These are phyloP conservation scores for Lepidium africanum DNA, from an alignment of 345 rosid genomes.

Conservation along the genomic window DNA sequence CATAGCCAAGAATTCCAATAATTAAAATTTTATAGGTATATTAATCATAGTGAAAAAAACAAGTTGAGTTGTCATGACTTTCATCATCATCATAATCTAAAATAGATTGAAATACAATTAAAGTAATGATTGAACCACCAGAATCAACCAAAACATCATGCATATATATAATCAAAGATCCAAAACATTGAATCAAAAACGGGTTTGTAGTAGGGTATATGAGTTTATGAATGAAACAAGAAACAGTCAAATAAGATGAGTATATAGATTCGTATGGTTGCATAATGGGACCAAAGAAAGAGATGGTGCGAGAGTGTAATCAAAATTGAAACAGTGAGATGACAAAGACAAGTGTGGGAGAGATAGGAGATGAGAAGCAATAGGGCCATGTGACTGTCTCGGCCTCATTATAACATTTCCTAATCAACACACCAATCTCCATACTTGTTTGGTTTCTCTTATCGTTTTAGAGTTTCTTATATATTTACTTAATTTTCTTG, in stretches of 20 bases:
- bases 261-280: not conserved
- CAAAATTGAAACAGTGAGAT: constrained; percentile 18
- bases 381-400: constrained; percentile 29
- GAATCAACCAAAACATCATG: constrained; percentile 12
- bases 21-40: no score
- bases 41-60: no score
- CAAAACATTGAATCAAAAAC: not conserved
- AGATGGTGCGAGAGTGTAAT: constrained; percentile 14
- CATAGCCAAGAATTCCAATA: no score
- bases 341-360: constrained; percentile 24
- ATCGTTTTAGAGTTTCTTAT: no score
- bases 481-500: no score
- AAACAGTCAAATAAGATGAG: constrained; percentile 3
- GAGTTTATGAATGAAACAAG: not conserved
- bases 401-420: constrained; percentile 28
- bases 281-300: constrained; percentile 23
- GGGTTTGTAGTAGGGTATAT: constrained; percentile 5
- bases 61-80: not conserved
- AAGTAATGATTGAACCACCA: constrained; percentile 6
- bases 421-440: constrained; percentile 12
- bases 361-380: constrained; percentile 9
- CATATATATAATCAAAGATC: not conserved
- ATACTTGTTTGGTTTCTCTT: constrained; percentile 5
- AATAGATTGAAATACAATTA: not conserved
- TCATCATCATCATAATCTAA: not conserved